Evolutionary conservation across 2,329 filamentous ascomycete genomes (phyloP), one percentile per base, ranked within the genome.

Genomic region (Elsinoe arachidis): DNA sequence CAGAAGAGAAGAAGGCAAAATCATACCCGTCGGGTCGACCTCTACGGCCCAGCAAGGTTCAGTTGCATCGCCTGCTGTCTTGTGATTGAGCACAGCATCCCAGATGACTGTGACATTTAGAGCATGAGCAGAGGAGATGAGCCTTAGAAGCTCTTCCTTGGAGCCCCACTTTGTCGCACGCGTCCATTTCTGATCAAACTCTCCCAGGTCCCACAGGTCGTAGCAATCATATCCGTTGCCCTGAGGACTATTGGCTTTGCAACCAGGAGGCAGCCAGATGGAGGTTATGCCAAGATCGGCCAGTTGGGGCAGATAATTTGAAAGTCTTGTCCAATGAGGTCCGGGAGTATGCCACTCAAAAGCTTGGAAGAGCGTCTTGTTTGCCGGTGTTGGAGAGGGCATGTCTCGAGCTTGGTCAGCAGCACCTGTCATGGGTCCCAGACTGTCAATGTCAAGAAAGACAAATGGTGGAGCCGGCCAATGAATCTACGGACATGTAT

Each of bases 51-150:
- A 71, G 58, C 79, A 85, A 56, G 78, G 78, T 66, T 88, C 85
- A 23, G 78, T 82, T 54, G 75, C 75, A 66, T 89, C 86, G 5
- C 83, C 85, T 2, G 79, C 85, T 2, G 84, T 83, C 67, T 86
- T 87, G 67, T 88, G 86, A 63, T 88, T 88, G 34, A 88, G 73
- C 4, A 88, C 84, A 1, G 83, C 83, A 67, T 88, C 85, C 76
- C 83, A 87, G 64, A 85, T 79, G 0, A 88, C 65, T 0, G 78
- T 77, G 9, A 87, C 73, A 0, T 77, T 78, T 12, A 77, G 61
- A 30, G 78, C 72, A 56, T 79, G 73, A 0, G 82, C 83, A 11
- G 73, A 69, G 15, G 73, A 69, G 5, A 72, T 70, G 49, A 88
- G 69, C 10, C 73, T 72, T 5, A 80, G 63, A 6, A 88, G 71